Base-by-base conservation (phyloP, 2,329 filamentous ascomycete genomes). In the Botrytis galanthina region DNA sequence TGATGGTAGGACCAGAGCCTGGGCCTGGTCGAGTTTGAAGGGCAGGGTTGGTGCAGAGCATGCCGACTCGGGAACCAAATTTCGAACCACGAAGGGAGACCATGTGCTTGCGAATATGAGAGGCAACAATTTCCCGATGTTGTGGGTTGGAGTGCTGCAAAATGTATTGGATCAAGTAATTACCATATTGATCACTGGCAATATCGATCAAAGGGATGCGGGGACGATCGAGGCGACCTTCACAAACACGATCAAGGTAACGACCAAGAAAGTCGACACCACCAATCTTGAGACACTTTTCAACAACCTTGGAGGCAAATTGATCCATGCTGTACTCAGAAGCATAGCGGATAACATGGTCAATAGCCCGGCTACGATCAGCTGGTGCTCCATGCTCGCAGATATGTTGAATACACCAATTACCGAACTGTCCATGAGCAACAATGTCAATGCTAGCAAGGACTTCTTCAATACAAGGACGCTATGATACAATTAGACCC, bases 381-480 rank as follows among this genome's bases (percentile, higher is more conserved):
- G 92, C 91, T 46, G 95, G 92, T 73, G 92, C 92, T 69, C 97
- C 95, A 81, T 99, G 96, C 83, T 99, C 96, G 83, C 96, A 99
- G 79, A 99, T 94, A 83, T 99, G 96, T 84, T 99, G 96, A 80
- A 99, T 98, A 85, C 96, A 99, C 96, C 96, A 99, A 82, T 99
- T 99, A 73, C 96, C 96, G 81, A 99, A 99, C 82, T 99, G 96
- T 39, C 96, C 96, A 82, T 98, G 95, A 74, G 96, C 93, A 80
- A 99, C 94, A 75, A 97, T 93, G 83, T 99, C 94, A 79, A 99
- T 97, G 81, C 96, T 98, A 75, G 89, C 89, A 73, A 99, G 89
- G 57, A 99, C 96, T 83, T 99, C 96, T 82, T 97, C 95, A 80
- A 99, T 97, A 81, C 96, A 98, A 63, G 95, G 95, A 74, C 97